A percentile compares a stretch with the other conserved stretches of the same genome.
Evolutionary conservation across 2,329 filamentous ascomycete species (phyloP).

Genomic region (Tolypocladium amazonense): DNA sequence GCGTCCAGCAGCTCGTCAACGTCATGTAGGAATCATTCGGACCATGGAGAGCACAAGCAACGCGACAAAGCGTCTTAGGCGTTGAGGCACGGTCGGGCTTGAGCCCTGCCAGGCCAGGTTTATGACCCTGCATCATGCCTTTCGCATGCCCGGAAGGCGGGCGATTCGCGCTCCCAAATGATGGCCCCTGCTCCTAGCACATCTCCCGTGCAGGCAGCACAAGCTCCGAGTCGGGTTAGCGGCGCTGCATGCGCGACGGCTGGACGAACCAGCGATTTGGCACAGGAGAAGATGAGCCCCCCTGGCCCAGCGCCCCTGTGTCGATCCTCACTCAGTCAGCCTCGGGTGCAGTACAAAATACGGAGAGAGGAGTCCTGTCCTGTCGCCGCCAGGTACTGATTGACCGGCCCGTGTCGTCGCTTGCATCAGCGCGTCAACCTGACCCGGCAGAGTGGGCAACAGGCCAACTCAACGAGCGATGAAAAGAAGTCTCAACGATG

Average conservation of each 20-base stretch:
- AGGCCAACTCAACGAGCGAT: not conserved
- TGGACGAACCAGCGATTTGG: not conserved
- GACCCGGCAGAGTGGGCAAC: not conserved
- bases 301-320: not conserved
- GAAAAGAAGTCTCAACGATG: not conserved
- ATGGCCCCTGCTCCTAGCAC: not conserved
- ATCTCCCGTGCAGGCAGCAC: not conserved
- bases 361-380: not conserved
- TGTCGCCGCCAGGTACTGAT: not conserved
- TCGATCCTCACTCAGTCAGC: not conserved
- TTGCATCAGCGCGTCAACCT: not conserved
- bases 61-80: not conserved
- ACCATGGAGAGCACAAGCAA: not conserved
- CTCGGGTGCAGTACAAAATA: not conserved
- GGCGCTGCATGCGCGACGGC: not conserved
- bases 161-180: not conserved
- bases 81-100: not conserved
- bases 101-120: not conserved
- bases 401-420: not conserved
- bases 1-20: not conserved
- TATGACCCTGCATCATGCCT: not conserved
- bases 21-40: not conserved
- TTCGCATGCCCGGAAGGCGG: not conserved
- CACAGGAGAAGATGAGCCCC: not conserved
- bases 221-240: not conserved